A percentile compares a stretch with the other conserved stretches of the same genome.
These are phyloP conservation scores for Monosporascus sp. DNA, from an alignment of 2,329 filamentous ascomycete species.

Conservation along the genomic window DNA sequence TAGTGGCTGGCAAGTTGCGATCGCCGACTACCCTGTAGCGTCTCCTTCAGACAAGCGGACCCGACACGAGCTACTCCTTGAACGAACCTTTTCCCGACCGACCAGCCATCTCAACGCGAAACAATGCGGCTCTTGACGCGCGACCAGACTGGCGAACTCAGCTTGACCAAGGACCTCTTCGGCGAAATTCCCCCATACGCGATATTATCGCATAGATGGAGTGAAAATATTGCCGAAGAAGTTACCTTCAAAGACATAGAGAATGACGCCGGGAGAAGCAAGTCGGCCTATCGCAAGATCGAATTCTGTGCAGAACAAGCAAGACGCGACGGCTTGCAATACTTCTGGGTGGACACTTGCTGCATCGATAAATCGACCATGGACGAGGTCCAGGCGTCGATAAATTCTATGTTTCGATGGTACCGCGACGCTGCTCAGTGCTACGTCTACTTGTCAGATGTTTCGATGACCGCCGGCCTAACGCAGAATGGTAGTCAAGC, in stretches of 20 bases:
- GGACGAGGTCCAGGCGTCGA: slow-evolving; percentile 8
- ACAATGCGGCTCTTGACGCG: slow-evolving; percentile 1
- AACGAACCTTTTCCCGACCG: too few species aligned
- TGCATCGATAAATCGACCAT: slow-evolving; percentile 8
- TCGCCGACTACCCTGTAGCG: too few species aligned
- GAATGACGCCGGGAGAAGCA: slow-evolving; percentile 1
- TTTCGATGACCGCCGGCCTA: slow-evolving; percentile 1
- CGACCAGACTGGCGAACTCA: neutral
- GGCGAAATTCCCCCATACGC: slow-evolving; percentile 10
- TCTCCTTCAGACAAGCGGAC: too few species aligned
- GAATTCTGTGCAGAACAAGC: slow-evolving; percentile 10
- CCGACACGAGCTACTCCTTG: too few species aligned
- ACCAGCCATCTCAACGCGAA: too few species aligned
- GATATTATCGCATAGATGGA: slow-evolving; percentile 12
- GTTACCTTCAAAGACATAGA: slow-evolving; percentile 5
- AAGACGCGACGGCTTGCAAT: slow-evolving; percentile 6
- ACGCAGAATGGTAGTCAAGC: too few species aligned
- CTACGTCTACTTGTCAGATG: slow-evolving; percentile 14
- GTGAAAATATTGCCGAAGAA: slow-evolving; percentile 6
- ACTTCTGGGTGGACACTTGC: too few species aligned
- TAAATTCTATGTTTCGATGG: slow-evolving; percentile 13
- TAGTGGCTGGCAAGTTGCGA: too few species aligned
- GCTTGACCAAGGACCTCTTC: neutral
- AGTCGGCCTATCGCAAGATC: slow-evolving; percentile 9
- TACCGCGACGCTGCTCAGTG: slow-evolving; percentile 8